phyloP scores from a whole-genome alignment of 805 yeast genomes.

The Metschnikowia orientalis region DNA sequence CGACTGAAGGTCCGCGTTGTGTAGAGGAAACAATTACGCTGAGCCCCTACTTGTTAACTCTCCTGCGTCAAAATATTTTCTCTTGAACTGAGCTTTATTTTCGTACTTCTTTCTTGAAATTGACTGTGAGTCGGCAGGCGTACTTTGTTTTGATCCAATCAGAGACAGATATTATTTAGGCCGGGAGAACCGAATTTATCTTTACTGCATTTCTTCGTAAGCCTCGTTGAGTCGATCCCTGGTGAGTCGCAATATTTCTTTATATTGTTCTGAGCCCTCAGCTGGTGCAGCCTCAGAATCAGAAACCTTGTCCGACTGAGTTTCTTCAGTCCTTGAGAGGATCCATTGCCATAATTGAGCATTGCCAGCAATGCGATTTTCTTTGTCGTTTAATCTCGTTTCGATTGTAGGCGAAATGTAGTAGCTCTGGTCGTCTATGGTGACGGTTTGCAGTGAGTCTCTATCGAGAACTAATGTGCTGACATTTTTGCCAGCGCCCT shows the following conservation, averaged over 20 bases:
- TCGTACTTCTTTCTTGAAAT: too few relatives aligned
- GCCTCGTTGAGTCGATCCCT: slow-evolving; percentile 14
- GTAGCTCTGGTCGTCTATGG: slow-evolving; percentile 7
- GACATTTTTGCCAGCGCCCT: slow-evolving; percentile 1
- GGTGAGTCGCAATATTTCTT: slow-evolving; percentile 16
- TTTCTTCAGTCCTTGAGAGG: slow-evolving; percentile 9
- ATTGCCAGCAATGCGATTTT: slow-evolving; percentile 1
- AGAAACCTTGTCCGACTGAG: neutral
- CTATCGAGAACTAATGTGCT: neutral
- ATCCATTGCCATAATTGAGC: slow-evolving; percentile 19
- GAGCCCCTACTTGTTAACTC: too few relatives aligned
- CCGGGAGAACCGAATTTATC: too few relatives aligned
- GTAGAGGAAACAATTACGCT: too few relatives aligned
- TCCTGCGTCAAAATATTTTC: too few relatives aligned
- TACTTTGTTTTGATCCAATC: too few relatives aligned
- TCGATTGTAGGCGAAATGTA: slow-evolving; percentile 13
- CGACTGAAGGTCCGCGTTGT: too few relatives aligned
- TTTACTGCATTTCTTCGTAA: slow-evolving; percentile 4
- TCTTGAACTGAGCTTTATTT: too few relatives aligned
- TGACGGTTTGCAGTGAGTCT: slow-evolving; percentile 2
- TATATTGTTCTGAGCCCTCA: slow-evolving; percentile 7
- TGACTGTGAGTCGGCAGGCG: too few relatives aligned
- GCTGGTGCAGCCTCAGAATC: neutral
- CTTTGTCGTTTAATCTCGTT: slow-evolving; percentile 9
- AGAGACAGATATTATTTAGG: too few relatives aligned